These are phyloP conservation scores for Raphanus raphanistrum DNA, from an alignment of 345 rosid species.

Conservation along the genomic window DNA sequence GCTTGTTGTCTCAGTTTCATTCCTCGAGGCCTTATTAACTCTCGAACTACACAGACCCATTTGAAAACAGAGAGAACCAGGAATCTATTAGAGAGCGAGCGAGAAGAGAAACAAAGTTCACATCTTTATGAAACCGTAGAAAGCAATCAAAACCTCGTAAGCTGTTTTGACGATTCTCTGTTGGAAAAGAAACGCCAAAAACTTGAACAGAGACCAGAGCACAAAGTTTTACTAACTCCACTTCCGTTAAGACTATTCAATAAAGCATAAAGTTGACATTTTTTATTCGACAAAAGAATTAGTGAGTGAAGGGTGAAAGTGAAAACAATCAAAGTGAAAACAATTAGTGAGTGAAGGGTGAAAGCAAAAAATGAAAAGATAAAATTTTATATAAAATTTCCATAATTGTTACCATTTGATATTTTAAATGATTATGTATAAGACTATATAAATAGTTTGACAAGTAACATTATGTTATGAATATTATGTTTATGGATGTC, in stretches of 20 bases:
- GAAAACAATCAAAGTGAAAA: background rate
- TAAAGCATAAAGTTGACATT: constrained; percentile 6
- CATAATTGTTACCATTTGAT: too few relatives aligned
- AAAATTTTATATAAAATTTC: too few relatives aligned
- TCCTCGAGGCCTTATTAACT: constrained; percentile 38
- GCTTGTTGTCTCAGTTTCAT: constrained; percentile 14
- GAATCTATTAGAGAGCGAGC: constrained; percentile 8
- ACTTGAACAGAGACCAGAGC: constrained; percentile 24
- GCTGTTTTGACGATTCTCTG: constrained; percentile 14
- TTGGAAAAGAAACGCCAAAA: constrained; percentile 31
- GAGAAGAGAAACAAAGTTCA: background rate
- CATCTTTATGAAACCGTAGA: constrained; percentile 13
- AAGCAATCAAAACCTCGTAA: constrained; percentile 18
- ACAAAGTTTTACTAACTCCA: constrained; percentile 38
- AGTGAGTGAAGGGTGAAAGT: too few relatives aligned
- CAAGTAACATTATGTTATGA: too few relatives aligned
- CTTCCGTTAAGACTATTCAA: constrained; percentile 24
- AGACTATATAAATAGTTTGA: too few relatives aligned
- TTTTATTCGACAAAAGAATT: too few relatives aligned
- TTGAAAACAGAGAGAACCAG: background rate
- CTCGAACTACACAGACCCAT: constrained; percentile 75
- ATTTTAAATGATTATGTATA: too few relatives aligned
- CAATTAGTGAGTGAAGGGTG: background rate
- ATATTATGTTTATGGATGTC: too few relatives aligned
- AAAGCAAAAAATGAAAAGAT: background rate